Evolutionary conservation across 495 filamentous ascomycete genomes (phyloP).

Genomic region (Penicillium angulare): DNA sequence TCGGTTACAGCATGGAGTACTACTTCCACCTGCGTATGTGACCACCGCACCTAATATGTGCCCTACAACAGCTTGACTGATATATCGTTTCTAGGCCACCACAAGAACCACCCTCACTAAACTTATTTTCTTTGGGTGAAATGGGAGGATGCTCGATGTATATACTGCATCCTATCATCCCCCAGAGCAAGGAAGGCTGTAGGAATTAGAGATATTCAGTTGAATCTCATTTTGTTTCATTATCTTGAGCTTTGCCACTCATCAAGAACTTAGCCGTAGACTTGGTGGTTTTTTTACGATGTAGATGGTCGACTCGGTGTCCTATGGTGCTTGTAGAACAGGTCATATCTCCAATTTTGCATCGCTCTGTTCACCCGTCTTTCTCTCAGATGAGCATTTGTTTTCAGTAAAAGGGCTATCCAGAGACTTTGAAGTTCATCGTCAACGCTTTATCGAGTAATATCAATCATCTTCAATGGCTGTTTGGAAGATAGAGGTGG

Average conservation of each 20-base stretch:
- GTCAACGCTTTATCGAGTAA: no score
- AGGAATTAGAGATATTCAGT: constrained; percentile 27
- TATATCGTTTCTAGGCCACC: constrained; percentile 64
- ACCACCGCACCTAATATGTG: background rate
- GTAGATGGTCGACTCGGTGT: background rate
- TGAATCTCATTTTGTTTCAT: constrained; percentile 29
- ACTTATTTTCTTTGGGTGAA: constrained; percentile 19
- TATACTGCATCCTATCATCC: constrained; percentile 32
- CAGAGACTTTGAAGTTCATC: no score
- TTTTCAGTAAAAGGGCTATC: no score
- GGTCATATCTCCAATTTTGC: no score
- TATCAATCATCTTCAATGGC: no score
- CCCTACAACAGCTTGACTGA: no score
- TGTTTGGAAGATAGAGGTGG: no score
- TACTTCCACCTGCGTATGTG: constrained; percentile 98
- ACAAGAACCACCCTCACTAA: constrained; percentile 99
- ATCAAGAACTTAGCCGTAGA: background rate
- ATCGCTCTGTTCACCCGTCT: no score
- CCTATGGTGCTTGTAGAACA: no score
- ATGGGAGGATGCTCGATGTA: constrained; percentile 39
- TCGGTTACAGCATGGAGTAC: constrained; percentile 96
- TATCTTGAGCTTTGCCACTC: constrained; percentile 9
- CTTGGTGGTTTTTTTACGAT: background rate
- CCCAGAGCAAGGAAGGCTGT: constrained; percentile 30
- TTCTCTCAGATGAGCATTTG: no score